These are phyloP conservation scores for Peronospora farinosa DNA, from an alignment of 352 stramenopile species.

Conservation along the genomic window DNA sequence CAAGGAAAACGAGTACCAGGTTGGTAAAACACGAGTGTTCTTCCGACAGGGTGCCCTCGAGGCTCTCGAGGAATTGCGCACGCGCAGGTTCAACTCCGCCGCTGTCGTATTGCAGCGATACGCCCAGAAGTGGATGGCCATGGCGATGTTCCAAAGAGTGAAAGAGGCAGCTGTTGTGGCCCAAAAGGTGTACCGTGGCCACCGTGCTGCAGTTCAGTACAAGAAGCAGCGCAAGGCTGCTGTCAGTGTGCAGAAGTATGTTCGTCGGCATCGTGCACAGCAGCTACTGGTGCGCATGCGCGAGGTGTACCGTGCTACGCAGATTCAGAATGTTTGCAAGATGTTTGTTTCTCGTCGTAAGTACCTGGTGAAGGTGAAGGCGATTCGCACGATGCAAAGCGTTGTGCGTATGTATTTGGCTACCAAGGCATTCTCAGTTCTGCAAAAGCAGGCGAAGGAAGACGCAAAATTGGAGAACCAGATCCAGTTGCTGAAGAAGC, in stretches of 20 bases:
- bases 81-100: conserved; percentile 67
- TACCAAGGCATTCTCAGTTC: conserved; percentile 59
- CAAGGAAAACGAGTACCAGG: conserved; percentile 64
- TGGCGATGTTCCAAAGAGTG: conserved; percentile 51
- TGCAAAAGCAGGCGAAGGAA: conserved; percentile 87
- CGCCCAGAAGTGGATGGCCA: conserved; percentile 74
- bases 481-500: conserved; percentile 88
- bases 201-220: conserved; percentile 42
- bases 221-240: conserved; percentile 52
- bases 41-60: conserved; percentile 91
- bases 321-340: conserved; percentile 83
- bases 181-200: conserved; percentile 52
- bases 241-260: conserved; percentile 59
- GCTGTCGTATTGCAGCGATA: conserved; percentile 81
- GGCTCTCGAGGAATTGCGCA: conserved; percentile 81
- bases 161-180: conserved; percentile 53
- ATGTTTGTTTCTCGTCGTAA: conserved; percentile 61
- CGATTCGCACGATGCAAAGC: conserved; percentile 72
- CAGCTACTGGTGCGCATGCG: conserved; percentile 54
- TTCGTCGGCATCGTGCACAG: conserved; percentile 56
- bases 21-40: conserved; percentile 91
- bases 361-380: conserved; percentile 63
- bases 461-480: conserved; percentile 95
- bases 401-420: conserved; percentile 80
- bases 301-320: conserved; percentile 58